Conservation (phyloP, 805 yeast species). For the Metschnikowia corniflorae region DNA sequence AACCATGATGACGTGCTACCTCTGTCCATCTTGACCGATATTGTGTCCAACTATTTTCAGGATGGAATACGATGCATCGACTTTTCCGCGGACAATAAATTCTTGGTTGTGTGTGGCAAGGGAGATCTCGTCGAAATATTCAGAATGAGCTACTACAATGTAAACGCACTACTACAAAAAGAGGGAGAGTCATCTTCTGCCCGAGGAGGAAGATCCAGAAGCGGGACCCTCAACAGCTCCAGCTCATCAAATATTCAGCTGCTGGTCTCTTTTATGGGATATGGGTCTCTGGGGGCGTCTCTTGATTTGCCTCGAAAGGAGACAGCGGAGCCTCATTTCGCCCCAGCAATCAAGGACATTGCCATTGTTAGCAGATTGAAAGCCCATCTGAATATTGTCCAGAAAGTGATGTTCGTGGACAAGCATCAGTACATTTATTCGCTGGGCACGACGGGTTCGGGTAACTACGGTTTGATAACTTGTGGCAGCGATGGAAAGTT, state of each 20-base stretch:
- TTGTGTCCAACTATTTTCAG: conserved; percentile 58
- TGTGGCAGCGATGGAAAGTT: conserved; percentile 40
- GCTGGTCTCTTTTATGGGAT: conserved; percentile 21
- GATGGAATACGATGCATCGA: conserved; percentile 55
- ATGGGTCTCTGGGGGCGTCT: conserved; percentile 20
- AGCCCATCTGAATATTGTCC: conserved; percentile 39
- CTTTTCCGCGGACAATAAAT: conserved; percentile 48
- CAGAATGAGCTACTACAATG: conserved; percentile 39
- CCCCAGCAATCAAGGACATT: conserved; percentile 38
- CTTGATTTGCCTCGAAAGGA: conserved; percentile 21
- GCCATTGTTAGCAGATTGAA: conserved; percentile 35
- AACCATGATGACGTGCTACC: conserved; percentile 17
- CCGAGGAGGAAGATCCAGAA: conserved; percentile 30
- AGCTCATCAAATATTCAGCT: conserved; percentile 17
- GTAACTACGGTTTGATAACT: conserved; percentile 31
- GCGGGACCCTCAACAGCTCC: conserved; percentile 36
- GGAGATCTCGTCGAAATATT: conserved; percentile 49
- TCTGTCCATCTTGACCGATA: conserved; percentile 41
- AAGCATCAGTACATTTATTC: conserved; percentile 15
- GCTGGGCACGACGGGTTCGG: conserved; percentile 2
- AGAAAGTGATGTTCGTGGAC: conserved; percentile 26
- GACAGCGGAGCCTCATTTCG: conserved; percentile 18
- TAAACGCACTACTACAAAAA: conserved; percentile 29
- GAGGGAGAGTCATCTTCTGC: conserved; percentile 1
- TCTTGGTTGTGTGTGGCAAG: conserved; percentile 47